Base-by-base conservation (phyloP, 805 yeast genomes). In the Yamadazyma sp. region DNA sequence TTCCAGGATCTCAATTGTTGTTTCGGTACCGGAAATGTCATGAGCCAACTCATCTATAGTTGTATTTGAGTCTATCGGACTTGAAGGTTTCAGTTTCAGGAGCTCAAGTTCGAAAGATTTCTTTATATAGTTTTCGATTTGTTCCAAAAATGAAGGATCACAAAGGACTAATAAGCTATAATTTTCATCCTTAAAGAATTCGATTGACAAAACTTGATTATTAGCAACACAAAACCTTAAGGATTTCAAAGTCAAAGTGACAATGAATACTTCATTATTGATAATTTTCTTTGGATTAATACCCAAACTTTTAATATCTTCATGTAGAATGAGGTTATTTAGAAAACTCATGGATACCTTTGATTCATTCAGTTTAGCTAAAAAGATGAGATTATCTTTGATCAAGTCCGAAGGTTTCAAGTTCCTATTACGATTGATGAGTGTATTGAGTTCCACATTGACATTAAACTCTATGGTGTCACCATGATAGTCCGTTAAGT, bases 391-490 rank as follows among this genome's bases (percentile, higher is more conserved):
- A 49, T 65, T 61, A 11, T 57, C 58, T 27, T 54, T 55, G 12
- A 66, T 49, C 31, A 66, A 50, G 23, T 53, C 58, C 8, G 63
- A 53, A n/a, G 69, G 59, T 27, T 45, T 49, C 18, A 66, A 36
- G 16, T 39, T 31, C 17, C 40, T 35, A 38, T 57, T 60, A 33
- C 72, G 50, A 18, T 51, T 45, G 13, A 65, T 44, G 7, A 66
- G 40, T 4, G 65, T 45, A 38, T 65, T 65, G 30, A 67, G 49
- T 38, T 65, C 66, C 14, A 65, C 49, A 23, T 56, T 58, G 4
- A 66, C 35, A 11, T 48, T 52, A 33, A 60, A 48, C n/a, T 36
- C 41, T 11, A 56, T 45, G 4, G 18, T 12, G 18, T 39, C 35
- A 14, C 18, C 16, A 11, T 31, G 36, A 6, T 8, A 8, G 16